Percentiles rank a stretch among this genome's conserved stretches.
These are phyloP conservation scores for Williopsis jadinii DNA, from an alignment of 1,139 yeast species.

Conservation along the genomic window DNA sequence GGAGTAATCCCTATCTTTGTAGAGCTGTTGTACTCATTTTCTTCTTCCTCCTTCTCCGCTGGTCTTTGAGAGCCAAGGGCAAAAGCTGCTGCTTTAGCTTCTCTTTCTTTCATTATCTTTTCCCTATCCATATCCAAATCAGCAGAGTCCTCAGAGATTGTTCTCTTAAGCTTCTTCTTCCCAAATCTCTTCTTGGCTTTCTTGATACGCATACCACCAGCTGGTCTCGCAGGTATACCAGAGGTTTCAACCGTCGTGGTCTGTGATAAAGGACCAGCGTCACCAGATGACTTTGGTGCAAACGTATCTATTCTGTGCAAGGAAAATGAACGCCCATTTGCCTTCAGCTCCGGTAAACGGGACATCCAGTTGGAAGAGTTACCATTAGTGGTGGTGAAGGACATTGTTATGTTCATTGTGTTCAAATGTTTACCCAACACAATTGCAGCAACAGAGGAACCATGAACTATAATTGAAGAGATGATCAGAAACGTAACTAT, in stretches of 20 bases:
- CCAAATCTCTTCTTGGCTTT: constrained; percentile 25
- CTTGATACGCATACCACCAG: constrained; percentile 61
- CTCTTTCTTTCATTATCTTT: constrained; percentile 30
- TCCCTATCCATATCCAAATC: constrained; percentile 22
- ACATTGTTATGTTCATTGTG: constrained; percentile 78
- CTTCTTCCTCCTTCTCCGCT: constrained; percentile 15
- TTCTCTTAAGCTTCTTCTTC: constrained; percentile 21
- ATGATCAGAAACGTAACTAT: constrained; percentile 77
- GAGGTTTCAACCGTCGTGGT: constrained; percentile 46
- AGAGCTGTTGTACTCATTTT: background rate
- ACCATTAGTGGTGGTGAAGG: constrained; percentile 70
- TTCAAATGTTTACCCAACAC: constrained; percentile 84
- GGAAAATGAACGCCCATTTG: constrained; percentile 67
- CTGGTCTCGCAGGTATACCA: constrained; percentile 67
- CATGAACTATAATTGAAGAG: constrained; percentile 88
- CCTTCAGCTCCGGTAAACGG: constrained; percentile 75
- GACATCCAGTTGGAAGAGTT: constrained; percentile 72
- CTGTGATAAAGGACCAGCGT: constrained; percentile 14
- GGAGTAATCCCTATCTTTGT: constrained; percentile 19
- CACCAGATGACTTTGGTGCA: constrained; percentile 24
- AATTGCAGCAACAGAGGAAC: constrained; percentile 93
- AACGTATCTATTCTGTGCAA: constrained; percentile 73
- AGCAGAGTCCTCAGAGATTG: constrained; percentile 13
- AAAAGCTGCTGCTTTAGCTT: constrained; percentile 34
- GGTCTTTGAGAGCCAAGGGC: constrained; percentile 21